These are phyloP conservation scores for Neohortaea acidophila DNA, from an alignment of 495 filamentous ascomycete genomes.

Conservation along the genomic window DNA sequence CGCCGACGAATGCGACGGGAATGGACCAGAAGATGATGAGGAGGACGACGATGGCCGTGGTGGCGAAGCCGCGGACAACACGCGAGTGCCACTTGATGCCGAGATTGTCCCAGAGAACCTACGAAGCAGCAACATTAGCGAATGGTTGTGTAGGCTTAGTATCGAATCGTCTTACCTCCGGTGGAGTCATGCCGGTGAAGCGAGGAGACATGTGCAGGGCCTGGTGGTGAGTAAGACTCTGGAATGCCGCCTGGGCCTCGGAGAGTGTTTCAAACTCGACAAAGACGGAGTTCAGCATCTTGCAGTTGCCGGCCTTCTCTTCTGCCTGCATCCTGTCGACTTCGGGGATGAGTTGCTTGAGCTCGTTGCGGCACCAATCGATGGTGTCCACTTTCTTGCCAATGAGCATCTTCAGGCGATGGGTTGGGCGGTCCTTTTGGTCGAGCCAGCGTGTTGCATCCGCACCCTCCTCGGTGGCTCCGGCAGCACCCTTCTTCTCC, in stretches of 20 bases:
- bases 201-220: slow-evolving; percentile 86
- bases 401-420: slow-evolving; percentile 61
- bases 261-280: slow-evolving; percentile 71
- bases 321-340: slow-evolving; percentile 60
- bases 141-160: no score
- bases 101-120: slow-evolving; percentile 83
- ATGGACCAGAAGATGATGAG: slow-evolving; percentile 95
- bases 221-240: slow-evolving; percentile 76
- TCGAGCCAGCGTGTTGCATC: slow-evolving; percentile 61
- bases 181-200: slow-evolving; percentile 71
- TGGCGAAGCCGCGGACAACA: slow-evolving; percentile 53
- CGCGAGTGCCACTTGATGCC: slow-evolving; percentile 79
- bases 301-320: slow-evolving; percentile 51
- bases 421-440: slow-evolving; percentile 69
- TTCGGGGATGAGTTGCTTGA: slow-evolving; percentile 65
- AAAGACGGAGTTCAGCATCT: slow-evolving; percentile 63
- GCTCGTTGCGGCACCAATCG: slow-evolving; percentile 75
- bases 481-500: slow-evolving; percentile 48
- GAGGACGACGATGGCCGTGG: slow-evolving; percentile 53
- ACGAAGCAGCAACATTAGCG: no score
- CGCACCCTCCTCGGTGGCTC: slow-evolving; percentile 39
- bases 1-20: slow-evolving; percentile 72
- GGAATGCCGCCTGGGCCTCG: slow-evolving; percentile 74
- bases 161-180: no score
- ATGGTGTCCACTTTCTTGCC: slow-evolving; percentile 93